Base-by-base conservation (phyloP, 2,329 filamentous ascomycete genomes). In the Trichoderma sp. region DNA sequence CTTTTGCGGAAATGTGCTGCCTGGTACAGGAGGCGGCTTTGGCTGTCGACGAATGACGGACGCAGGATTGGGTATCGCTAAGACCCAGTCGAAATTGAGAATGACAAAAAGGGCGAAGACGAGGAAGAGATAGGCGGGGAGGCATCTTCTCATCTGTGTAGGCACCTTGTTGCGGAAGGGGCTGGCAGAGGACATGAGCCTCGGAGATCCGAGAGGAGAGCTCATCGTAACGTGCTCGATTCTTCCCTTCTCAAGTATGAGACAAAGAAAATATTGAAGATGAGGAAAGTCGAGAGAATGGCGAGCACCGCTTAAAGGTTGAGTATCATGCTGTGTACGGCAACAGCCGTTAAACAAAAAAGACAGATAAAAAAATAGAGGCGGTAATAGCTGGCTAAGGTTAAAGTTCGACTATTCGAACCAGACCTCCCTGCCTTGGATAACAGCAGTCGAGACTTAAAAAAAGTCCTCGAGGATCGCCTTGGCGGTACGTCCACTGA, bases 1-100 rank as follows among this genome's bases (percentile, higher is more conserved):
- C 80, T 93, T 93, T 70, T 85, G 85, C 6, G 86, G 91, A 76
- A 90, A 93, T 26, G 75, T 78, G 75, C 74, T 64, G 56, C 69
- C 58, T 26, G 64, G 60, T 30, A 65, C 28, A 15, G 61, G 4
- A 66, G 71, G 70, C 65, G 67, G 18, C 21, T 76, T 76, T 56
- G 9, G 68, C 62, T 74, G 67, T 36, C 65, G 73, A 68, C 74
- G 73, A 26, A 76, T 66, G 24, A 75, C 70, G 6, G 72, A 61
- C 7, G 73, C 70, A 0, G 78, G 77, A 26, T 72, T 76, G 7
- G 77, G 77, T 30, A 79, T 75, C 32, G 78, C 74, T 56, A 76
- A 77, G 74, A 84, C 79, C 63, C 83, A 72, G 73, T 84, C 83
- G 47, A 83, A 78, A 74, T 86, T 86, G 67, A 85, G 80, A 63